Evolutionary conservation across 495 filamentous ascomycete genomes (phyloP), one percentile per base, ranked within the genome.

Genomic region (Penicillium steckii): DNA sequence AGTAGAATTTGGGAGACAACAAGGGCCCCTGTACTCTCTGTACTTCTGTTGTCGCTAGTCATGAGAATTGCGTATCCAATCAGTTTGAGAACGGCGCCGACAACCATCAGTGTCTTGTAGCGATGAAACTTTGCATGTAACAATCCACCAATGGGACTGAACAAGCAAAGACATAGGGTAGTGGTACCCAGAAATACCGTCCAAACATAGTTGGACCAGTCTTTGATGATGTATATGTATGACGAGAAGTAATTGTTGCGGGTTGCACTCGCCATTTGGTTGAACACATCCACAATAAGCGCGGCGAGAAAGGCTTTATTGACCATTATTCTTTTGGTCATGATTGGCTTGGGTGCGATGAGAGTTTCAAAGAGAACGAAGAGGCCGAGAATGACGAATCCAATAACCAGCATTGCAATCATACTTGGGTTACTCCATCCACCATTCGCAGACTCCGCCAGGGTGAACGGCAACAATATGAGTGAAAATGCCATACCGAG

Each of bases 181-280:
- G 41, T 44, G 13, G 17, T 18, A 15, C 41, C 41, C 18, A 44
- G 21, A 22, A 44, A 44, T 5, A 44, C 17, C 3, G 41, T 44
- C 41, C 41, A 44, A 18, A n/a, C 41, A 18, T 44, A 44, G 21
- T 24, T 24, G 9, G 41, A n/a, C 41, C 41, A 44, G 25, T 23
- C 22, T 18, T 44, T 44, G 41, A 44, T 44, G 41, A 44, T 44
- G 41, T 25, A 44, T n/a, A 44, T 44, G 17, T 44, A 44, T 8
- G 41, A 44, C 10, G 41, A 44, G 21, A 44, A 44, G 17, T 44
- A 44, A n/a, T 12, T 44, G 21, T 44, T 44, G 22, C 41, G 22
- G 13, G 17, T 18, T 8, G 41, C 10, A 7, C 10, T n/a, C 8
- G 41, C 41, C 41, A 44, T 44, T 12, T 44, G 41, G 10, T 44